phyloP scores from a whole-genome alignment of 495 filamentous ascomycete genomes.

The Penicillium psychrofluorescens region DNA sequence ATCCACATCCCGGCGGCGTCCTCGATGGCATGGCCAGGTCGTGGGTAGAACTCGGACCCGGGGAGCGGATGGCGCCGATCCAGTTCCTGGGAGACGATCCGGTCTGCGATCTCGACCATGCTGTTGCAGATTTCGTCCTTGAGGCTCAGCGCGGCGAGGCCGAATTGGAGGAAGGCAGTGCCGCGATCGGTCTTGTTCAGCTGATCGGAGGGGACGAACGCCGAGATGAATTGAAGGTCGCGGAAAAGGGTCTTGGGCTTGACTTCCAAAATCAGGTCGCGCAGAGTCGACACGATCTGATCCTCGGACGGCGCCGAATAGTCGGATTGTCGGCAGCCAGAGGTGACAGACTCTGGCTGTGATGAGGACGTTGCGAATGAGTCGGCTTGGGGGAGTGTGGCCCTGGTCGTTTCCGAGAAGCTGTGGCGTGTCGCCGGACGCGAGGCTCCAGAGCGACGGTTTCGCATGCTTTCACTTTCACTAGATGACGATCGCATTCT shows the following conservation, averaged over 20 bases:
- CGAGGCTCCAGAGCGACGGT: not conserved
- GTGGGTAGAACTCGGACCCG: constrained; percentile 25
- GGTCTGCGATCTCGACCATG: constrained; percentile 70
- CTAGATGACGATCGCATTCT: not conserved
- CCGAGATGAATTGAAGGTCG: constrained; percentile 90
- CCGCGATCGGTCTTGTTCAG: constrained; percentile 81
- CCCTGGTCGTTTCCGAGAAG: constrained; percentile 19
- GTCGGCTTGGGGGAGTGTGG: no score
- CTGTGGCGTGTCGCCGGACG: constrained; percentile 25
- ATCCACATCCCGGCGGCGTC: constrained; percentile 90
- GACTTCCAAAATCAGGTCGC: constrained; percentile 68
- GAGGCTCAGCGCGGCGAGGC: constrained; percentile 75
- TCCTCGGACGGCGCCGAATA: constrained; percentile 39
- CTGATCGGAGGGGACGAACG: constrained; percentile 74
- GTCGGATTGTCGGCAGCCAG: constrained; percentile 31
- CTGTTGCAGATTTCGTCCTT: constrained; percentile 85
- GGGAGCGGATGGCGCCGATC: constrained; percentile 36
- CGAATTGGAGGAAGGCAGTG: constrained; percentile 93
- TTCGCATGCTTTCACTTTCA: constrained; percentile 1
- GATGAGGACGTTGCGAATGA: constrained; percentile 5
- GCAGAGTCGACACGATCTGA: constrained; percentile 68
- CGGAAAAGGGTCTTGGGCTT: constrained; percentile 90
- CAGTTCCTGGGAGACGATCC: constrained; percentile 37
- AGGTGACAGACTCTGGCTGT: constrained; percentile 27
- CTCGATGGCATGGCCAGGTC: constrained; percentile 50